Percentiles rank a stretch among this genome's conserved stretches.
Conservation (phyloP, 768 basidiomycete genomes). For the Lactarius evosmus region DNA sequence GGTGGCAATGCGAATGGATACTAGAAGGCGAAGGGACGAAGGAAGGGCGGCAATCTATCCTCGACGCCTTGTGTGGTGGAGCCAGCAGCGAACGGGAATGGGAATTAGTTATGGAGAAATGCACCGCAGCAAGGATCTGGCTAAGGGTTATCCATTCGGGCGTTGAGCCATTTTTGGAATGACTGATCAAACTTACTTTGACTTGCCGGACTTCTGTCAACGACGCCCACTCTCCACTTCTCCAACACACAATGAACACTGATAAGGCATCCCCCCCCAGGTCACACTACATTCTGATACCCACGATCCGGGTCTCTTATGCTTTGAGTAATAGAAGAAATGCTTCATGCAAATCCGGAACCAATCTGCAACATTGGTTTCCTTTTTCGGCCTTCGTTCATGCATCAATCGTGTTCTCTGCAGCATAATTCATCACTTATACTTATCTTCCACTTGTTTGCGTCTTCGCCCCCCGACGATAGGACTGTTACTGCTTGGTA, state of each 20-base stretch:
- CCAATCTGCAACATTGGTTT: not conserved
- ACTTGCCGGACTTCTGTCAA: conserved; percentile 12
- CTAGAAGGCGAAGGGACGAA: conserved; percentile 75
- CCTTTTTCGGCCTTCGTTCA: not conserved
- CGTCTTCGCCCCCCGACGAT: not conserved
- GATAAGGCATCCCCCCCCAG: not conserved
- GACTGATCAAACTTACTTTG: not conserved
- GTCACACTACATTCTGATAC: not conserved
- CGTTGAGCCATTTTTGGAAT: not conserved
- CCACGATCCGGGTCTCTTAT: not conserved
- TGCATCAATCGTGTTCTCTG: not conserved
- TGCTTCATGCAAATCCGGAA: not conserved
- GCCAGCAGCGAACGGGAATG: conserved; percentile 35
- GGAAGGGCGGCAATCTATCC: conserved; percentile 55
- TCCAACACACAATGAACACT: not conserved
- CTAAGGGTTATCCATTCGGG: conserved; percentile 46
- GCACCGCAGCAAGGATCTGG: conserved; percentile 58
- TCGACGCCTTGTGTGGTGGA: conserved; percentile 51
- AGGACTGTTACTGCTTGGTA: not conserved
- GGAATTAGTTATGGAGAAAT: conserved; percentile 64
- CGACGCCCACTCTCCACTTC: not conserved
- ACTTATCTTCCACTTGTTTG: not conserved
- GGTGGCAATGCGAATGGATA: conserved; percentile 76
- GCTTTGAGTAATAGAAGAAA: not conserved
- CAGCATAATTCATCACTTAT: not conserved